A percentile compares a stretch with the other conserved stretches of the same genome.
Evolutionary conservation across 1,284 basidiomycete species (phyloP).

Genomic region (Heterobasidion annosum): DNA sequence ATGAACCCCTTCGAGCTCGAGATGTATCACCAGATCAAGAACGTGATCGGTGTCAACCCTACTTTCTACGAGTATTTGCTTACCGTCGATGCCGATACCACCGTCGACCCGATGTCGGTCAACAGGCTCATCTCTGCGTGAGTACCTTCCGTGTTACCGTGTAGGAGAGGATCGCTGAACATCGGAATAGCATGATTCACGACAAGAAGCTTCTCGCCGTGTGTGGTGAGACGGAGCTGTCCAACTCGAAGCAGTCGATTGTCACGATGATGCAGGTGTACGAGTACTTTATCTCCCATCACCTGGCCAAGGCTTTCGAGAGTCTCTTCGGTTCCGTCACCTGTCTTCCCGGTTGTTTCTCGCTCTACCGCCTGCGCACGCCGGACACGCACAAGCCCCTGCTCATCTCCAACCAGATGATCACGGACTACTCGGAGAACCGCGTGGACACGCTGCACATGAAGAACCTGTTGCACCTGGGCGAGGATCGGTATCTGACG

Average conservation of each 20-base stretch:
- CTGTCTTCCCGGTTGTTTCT: slow-evolving; percentile 97
- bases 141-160: slow-evolving; percentile 20
- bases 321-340: slow-evolving; percentile 95
- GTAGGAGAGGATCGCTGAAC: background rate
- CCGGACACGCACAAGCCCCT: slow-evolving; percentile 90
- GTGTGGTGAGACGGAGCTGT: slow-evolving; percentile 87
- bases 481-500: slow-evolving; percentile 98
- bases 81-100: slow-evolving; percentile 97
- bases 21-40: slow-evolving; percentile 99
- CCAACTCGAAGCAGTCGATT: slow-evolving; percentile 88
- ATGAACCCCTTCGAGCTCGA: slow-evolving; percentile 98
- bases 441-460: slow-evolving; percentile 96
- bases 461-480: slow-evolving; percentile 94
- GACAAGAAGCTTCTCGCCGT: slow-evolving; percentile 92
- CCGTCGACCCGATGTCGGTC: slow-evolving; percentile 77
- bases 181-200: slow-evolving; percentile 65
- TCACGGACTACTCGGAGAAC: slow-evolving; percentile 93
- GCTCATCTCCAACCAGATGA: slow-evolving; percentile 82
- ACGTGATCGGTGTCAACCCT: slow-evolving; percentile 98
- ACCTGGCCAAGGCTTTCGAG: slow-evolving; percentile 98
- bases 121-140: slow-evolving; percentile 90
- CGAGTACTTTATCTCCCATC: slow-evolving; percentile 95
- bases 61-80: slow-evolving; percentile 97
- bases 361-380: slow-evolving; percentile 86
- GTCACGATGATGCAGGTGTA: slow-evolving; percentile 99